These are phyloP conservation scores for Giardia muris DNA, from an alignment of 208 protist genomes.

Conservation along the genomic window DNA sequence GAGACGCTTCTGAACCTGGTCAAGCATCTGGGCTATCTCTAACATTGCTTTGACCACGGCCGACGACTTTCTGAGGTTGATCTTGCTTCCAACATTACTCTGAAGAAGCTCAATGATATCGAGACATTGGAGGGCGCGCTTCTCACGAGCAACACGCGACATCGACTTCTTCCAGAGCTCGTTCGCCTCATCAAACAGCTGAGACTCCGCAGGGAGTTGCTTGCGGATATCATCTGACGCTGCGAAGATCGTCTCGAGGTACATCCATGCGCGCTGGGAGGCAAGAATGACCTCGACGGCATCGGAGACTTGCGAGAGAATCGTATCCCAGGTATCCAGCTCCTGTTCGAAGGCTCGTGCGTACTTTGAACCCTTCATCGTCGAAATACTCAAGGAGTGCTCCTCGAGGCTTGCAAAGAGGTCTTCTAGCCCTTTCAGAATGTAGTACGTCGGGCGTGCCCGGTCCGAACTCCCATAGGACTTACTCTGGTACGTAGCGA, in stretches of 20 bases:
- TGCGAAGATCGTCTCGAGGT: conserved; percentile 36
- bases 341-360: conserved; percentile 21
- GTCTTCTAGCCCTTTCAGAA: conserved; percentile 2
- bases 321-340: conserved; percentile 24
- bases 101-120: conserved; percentile 6
- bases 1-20: conserved; percentile 75
- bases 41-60: not conserved
- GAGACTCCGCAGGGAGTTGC: conserved; percentile 27
- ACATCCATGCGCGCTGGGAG: conserved; percentile 34
- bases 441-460: not conserved
- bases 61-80: not conserved
- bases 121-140: not conserved
- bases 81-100: not conserved
- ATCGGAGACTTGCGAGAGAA: not conserved
- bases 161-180: conserved; percentile 8
- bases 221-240: conserved; percentile 34
- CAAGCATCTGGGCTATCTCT: conserved; percentile 47
- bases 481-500: not conserved
- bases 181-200: conserved; percentile 24
- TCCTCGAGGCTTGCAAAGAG: conserved; percentile 6
- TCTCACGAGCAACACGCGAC: not conserved
- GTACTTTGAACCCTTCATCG: conserved; percentile 28
- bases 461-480: not conserved
- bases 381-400: not conserved
- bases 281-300: conserved; percentile 18